Evolutionary conservation across 139 green algal genomes (phyloP).

Genomic region (Eudorina sp.): DNA sequence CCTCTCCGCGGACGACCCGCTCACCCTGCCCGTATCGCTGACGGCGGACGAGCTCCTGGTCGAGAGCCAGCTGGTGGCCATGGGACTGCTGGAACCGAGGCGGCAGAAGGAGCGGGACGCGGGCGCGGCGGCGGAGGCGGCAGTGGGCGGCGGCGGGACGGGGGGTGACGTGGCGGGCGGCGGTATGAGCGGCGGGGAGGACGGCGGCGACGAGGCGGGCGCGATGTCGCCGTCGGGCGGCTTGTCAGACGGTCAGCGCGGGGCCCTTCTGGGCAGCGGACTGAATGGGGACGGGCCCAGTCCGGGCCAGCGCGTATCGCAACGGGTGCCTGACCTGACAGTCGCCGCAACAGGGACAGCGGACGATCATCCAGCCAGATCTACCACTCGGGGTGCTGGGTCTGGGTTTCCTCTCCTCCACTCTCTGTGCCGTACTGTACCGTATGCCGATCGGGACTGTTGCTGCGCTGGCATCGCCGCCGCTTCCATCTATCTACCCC

Average conservation of each 20-base stretch:
- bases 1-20: not conserved
- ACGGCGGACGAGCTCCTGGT: slow-evolving; percentile 53
- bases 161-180: not conserved
- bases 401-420: no score
- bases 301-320: no score
- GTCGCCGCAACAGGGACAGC: no score
- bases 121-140: not conserved
- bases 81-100: slow-evolving; percentile 56
- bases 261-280: no score
- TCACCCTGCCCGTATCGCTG: slow-evolving; percentile 6
- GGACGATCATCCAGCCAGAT: no score
- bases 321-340: no score
- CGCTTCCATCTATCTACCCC: no score
- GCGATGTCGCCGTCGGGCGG: not conserved
- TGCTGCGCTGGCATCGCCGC: no score
- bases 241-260: not conserved
- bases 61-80: slow-evolving; percentile 57
- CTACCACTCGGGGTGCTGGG: no score
- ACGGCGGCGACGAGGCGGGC: not conserved
- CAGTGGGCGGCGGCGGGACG: not conserved
- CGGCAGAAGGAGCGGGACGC: slow-evolving; percentile 1
- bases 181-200: not conserved
- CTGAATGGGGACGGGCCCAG: no score
- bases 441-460: no score
- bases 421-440: no score